A percentile compares a stretch with the other conserved stretches of the same genome.
Conservation (phyloP, 2,329 filamentous ascomycete species). For the Colletotrichum simmondsii region DNA sequence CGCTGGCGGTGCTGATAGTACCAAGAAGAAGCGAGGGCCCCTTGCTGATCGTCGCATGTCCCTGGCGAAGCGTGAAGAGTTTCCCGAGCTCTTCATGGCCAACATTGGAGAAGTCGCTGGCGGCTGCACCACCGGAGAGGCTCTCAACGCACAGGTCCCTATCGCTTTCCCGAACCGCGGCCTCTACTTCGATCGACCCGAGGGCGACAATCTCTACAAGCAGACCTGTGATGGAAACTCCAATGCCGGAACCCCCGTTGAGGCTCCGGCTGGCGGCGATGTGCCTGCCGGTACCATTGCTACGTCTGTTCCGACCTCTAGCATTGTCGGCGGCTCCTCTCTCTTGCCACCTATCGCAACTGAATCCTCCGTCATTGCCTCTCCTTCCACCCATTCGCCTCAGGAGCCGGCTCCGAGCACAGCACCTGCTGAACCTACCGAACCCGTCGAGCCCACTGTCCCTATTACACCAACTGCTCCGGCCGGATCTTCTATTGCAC, state of each 20-base stretch:
- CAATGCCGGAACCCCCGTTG: not conserved
- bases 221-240: constrained; percentile 26
- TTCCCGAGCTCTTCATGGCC: constrained; percentile 28
- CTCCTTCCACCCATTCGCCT: not conserved
- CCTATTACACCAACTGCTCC: not conserved
- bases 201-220: constrained; percentile 22
- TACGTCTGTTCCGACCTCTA: not conserved
- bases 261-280: not conserved
- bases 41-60: not conserved
- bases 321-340: no score
- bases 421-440: not conserved
- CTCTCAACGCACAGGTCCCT: constrained; percentile 15
- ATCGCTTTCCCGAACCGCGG: constrained; percentile 16
- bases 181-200: constrained; percentile 6
- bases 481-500: not conserved
- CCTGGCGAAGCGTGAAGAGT: constrained; percentile 1
- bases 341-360: not conserved
- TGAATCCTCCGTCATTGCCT: not conserved
- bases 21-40: constrained; percentile 5
- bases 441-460: not conserved
- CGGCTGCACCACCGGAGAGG: constrained; percentile 23
- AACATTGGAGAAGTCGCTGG: constrained; percentile 22
- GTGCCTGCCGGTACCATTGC: not conserved
- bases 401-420: not conserved
- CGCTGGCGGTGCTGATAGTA: not conserved